Evolutionary conservation across 1,139 yeast genomes (phyloP), one percentile per base, ranked within the genome.

Genomic region (Geotrichum histeridarum): DNA sequence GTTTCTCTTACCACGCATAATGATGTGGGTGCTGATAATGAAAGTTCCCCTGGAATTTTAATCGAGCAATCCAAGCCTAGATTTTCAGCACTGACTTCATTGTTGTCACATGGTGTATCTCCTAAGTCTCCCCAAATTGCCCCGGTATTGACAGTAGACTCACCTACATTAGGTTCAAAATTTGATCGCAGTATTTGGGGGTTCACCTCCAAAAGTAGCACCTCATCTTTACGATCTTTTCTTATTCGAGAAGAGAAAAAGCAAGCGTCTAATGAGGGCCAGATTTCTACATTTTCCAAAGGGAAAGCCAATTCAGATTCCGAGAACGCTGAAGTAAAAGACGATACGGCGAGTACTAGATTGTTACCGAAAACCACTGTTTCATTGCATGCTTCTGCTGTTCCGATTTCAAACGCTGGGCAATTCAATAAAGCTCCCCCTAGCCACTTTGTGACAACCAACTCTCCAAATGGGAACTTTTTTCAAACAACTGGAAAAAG

Each of bases 1-100:
- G 46, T 33, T 22, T 42, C n/a, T 27, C 32, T 33, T 22, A 42
- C 46, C n/a, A 27, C 22, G 2, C 32, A 17, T 14, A 22, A 32
- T 30, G 36, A 42, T 22, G 33, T 12, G 6, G 15, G 33, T 30
- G 12, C 36, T 27, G 46, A 42, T 9, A 42, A 33, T 30, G 46
- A 27, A 12, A 30, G 4, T 1, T 27, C 33, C 12, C 27, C 46
- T 8, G 27, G 35, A 7, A 11, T 8, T 9, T 42, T 33, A 12
- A 30, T 14, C 3, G 33, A 42, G n/a, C 35, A 22, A 9, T 11
- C 33, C 5, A 42, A 42, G 15, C 46, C 46, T n/a, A 11, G 35
- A n/a, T 27, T 27, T 42, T 49, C 52, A 12, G 45, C 52, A 1
- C 37, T 49, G 7, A 27, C 48, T 9, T 49, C 52, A 1, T 27